Conservation (phyloP, 78 protist genomes). For the Polysphondylium violaceum region DNA sequence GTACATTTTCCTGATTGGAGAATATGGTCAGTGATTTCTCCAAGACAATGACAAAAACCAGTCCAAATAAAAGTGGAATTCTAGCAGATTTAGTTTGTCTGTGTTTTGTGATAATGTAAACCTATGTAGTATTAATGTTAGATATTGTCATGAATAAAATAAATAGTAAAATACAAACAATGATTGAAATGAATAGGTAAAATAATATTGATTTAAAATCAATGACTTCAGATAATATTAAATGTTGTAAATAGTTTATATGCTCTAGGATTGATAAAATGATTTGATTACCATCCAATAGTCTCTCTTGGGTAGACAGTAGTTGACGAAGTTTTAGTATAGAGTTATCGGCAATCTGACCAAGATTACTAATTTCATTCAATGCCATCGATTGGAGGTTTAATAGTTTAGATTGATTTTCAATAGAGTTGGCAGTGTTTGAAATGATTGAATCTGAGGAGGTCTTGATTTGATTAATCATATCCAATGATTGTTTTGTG, state of each 20-base stretch:
- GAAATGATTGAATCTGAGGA: slow-evolving; percentile 5
- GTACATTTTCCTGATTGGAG: neutral
- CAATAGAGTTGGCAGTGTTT: slow-evolving; percentile 11
- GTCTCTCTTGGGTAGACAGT: slow-evolving; percentile 9
- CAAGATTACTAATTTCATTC: neutral
- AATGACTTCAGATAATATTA: slow-evolving; percentile 39
- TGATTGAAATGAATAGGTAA: neutral
- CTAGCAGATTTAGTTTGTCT: slow-evolving; percentile 39
- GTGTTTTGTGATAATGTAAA: slow-evolving; percentile 25
- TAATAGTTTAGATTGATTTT: slow-evolving; percentile 30
- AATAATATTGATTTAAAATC: slow-evolving; percentile 57
- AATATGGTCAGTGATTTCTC: slow-evolving; percentile 10
- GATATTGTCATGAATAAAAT: neutral
- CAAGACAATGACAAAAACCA: slow-evolving; percentile 1
- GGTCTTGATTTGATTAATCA: slow-evolving; percentile 25
- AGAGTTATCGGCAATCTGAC: neutral
- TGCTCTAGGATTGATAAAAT: slow-evolving; percentile 33
- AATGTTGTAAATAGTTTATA: slow-evolving; percentile 20
- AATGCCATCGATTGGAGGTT: slow-evolving; percentile 27
- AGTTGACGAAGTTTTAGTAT: slow-evolving; percentile 17
- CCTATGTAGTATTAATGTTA: slow-evolving; percentile 1
- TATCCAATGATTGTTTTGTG: slow-evolving; percentile 22
- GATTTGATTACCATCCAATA: slow-evolving; percentile 30
- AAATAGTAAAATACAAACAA: slow-evolving; percentile 8
- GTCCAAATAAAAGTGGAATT: slow-evolving; percentile 35